Percentiles rank a stretch among this genome's conserved stretches.
These are phyloP conservation scores for Trifolium repens DNA, from an alignment of 306 rosid species.

Conservation along the genomic window DNA sequence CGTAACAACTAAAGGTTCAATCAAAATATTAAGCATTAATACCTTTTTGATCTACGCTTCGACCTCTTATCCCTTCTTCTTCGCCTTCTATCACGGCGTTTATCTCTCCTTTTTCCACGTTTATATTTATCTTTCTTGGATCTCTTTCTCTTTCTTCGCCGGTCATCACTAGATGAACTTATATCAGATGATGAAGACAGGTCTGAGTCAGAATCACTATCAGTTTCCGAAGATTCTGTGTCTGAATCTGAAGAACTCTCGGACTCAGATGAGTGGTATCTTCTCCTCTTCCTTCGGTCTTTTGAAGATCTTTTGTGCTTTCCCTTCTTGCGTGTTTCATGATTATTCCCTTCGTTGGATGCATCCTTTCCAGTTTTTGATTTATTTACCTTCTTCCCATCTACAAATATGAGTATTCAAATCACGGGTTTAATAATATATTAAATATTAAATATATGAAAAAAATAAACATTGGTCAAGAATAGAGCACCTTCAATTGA, in stretches of 20 bases:
- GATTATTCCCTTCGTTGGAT: slow-evolving; percentile 62
- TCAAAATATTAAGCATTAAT: slow-evolving; percentile 12
- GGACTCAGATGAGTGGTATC: slow-evolving; percentile 68
- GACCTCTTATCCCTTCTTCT: slow-evolving; percentile 68
- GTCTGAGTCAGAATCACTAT: slow-evolving; percentile 80
- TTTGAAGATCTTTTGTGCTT: slow-evolving; percentile 75
- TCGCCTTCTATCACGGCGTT: slow-evolving; percentile 66
- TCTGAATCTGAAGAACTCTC: slow-evolving; percentile 86
- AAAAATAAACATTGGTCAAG: background rate
- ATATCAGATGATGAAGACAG: slow-evolving; percentile 68
- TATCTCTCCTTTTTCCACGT: slow-evolving; percentile 72
- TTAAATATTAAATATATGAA: background rate
- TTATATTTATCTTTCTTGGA: slow-evolving; percentile 72
- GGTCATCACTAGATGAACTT: slow-evolving; percentile 86
- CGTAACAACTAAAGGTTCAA: background rate
- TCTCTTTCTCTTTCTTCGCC: slow-evolving; percentile 80
- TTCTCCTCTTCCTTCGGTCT: slow-evolving; percentile 73
- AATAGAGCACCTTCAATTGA: background rate
- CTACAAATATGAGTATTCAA: slow-evolving; percentile 46
- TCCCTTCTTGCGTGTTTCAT: slow-evolving; percentile 58
- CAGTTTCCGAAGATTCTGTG: slow-evolving; percentile 71
- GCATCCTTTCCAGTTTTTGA: slow-evolving; percentile 55
- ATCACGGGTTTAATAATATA: slow-evolving; percentile 24
- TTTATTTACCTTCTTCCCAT: slow-evolving; percentile 59
- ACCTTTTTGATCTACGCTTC: slow-evolving; percentile 81